Evolutionary conservation across 2,329 filamentous ascomycete species (phyloP), one percentile per base, ranked within the genome.

Genomic region (Trichoderma sp.): DNA sequence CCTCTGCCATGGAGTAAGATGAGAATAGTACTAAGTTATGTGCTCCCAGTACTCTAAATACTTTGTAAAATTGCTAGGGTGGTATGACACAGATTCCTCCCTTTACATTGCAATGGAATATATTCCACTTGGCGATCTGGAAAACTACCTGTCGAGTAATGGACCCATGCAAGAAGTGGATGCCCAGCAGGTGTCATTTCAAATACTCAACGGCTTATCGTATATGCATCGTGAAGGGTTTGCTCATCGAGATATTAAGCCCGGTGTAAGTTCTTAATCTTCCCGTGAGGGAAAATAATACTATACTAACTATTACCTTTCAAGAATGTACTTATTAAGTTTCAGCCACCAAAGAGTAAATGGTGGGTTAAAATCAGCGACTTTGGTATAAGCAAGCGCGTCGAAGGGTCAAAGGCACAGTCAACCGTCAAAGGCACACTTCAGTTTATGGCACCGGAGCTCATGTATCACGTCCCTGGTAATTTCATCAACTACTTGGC

Each of bases 81-180:
- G 75, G 75, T 76, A 74, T 58, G 68, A 72, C 16, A 52, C 37
- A 40, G 37, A 27, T 2, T 24, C 58, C 2, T 49, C 68, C 1
- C 56, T 75, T 2, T 74, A 67, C 55, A 75, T 77, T 33, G 71
- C 73, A 7, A 76, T 76, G 75, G 73, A 76, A 59, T 75, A 74
- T 58, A 57, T 72, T 31, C 71, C 72, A 14, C 24, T 66, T 4
- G 75, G 75, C 0, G 74, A 76, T 31, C 66, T 77, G 19, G 55
- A 71, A 40, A 60, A 52, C 0, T 71, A 75, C 56, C 59, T 76
- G 13, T 6, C 16, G n/a, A 35, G 68, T 0, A 13, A 47, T 29
- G 37, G 56, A 19, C 68, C 61, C 10, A 55, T 76, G 4, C n/a
- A 70, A 11, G 73, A 75, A 37, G 55, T 53, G 4, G 68, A 76